Base-by-base conservation (phyloP, 164 flowering plant genomes). In the Santalum album region DNA sequence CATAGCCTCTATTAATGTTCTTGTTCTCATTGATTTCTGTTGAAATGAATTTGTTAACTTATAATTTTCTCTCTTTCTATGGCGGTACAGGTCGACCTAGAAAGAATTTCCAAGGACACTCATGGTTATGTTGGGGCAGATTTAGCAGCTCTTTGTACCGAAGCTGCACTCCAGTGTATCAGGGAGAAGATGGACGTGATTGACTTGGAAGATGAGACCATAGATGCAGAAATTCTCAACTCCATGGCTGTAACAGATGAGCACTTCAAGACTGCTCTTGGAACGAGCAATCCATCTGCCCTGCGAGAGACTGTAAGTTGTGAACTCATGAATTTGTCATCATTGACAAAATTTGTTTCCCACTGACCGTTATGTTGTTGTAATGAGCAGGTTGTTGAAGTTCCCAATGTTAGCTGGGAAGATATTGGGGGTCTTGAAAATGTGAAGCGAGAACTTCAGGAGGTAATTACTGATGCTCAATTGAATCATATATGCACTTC, bases 121-220 rank as follows among this genome's bases (percentile, higher is more conserved):
- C 87, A 82, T 53, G 87, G 87, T 21, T 82, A 82, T 63, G 87
- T 82, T 19, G 87, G 87, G 39, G 79, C 87, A 11, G 87, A 82
- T 65, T 76, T 82, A 56, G 87, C 87, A 53, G 87, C 84, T 21
- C 72, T 82, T 45, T 82, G 84, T 63, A 82, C 87, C 1, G 87
- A 82, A 51, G 80, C 84, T 65, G 87, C 87, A 34, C 84, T 82
- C 57, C 84, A 79, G 56, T 82, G 87, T 60, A 79, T 82, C 32
- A 67, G 84, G 65, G 84, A 81, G 70, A 81, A 79, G 51, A 81
- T 81, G 87, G 87, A 79, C 58, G 80, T 78, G 11, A 77, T 81
- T 47, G 84, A 81, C 69, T 61, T 79, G 32, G 87, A 81, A 50
- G 87, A 79, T 49, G 87, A 79, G 49, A 46, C 74, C 1, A 81